These are phyloP conservation scores for Cnidoscolus chayamansa DNA, from an alignment of 441 rosid genomes.

Conservation along the genomic window DNA sequence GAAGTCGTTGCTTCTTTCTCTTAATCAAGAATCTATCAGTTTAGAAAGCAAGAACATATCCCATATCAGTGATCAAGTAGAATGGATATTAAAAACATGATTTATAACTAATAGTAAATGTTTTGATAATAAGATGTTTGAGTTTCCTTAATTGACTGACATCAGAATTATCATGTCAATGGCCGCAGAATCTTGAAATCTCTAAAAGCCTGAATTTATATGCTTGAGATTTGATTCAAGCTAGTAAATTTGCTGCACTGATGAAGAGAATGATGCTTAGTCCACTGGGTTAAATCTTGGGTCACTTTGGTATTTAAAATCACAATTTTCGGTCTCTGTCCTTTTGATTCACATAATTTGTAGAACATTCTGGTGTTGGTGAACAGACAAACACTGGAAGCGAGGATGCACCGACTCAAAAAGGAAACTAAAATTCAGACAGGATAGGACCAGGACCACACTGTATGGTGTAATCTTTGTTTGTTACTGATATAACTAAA, in stretches of 20 bases:
- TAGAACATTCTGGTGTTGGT: not conserved
- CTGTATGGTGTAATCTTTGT: not conserved
- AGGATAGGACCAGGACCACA: not conserved
- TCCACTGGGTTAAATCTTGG: not conserved
- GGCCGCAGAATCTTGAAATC: not conserved
- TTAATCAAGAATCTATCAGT: conserved; percentile 38
- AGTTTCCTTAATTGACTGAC: not conserved
- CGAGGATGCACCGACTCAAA: not conserved
- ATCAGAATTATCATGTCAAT: not conserved
- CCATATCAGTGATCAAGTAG: conserved; percentile 24
- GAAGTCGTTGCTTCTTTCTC: conserved; percentile 50
- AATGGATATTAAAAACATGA: conserved; percentile 25
- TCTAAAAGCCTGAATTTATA: not conserved
- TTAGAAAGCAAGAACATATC: conserved; percentile 19
- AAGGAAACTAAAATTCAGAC: not conserved
- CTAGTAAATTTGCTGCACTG: not conserved
- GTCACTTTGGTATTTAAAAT: not conserved
- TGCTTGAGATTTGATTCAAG: not conserved
- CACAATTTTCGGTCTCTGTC: not conserved
- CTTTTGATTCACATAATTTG: not conserved
- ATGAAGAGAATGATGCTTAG: not conserved
- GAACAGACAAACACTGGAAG: too few species aligned
- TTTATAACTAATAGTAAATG: not conserved
- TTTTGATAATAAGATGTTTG: not conserved
- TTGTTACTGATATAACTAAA: not conserved